Evolutionary conservation across 768 basidiomycete genomes (phyloP), one percentile per base, ranked within the genome.

Genomic region (Tulasnella sp.): DNA sequence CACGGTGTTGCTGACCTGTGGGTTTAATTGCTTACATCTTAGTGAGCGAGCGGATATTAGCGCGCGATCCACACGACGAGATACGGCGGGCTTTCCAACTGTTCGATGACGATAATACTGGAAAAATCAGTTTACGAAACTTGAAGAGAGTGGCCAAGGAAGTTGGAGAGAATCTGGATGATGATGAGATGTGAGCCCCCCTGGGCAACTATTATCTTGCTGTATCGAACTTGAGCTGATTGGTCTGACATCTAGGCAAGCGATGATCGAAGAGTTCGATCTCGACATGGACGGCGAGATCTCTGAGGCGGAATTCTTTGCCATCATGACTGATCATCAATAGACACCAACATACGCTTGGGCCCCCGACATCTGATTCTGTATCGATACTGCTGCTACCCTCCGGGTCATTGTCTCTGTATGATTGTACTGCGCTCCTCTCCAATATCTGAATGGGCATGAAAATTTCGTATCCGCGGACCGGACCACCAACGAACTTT

Each of bases 231-330:
- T n/a, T n/a, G n/a, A n/a, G n/a, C n/a, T n/a, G n/a, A n/a, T n/a
- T n/a, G n/a, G n/a, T n/a, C n/a, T 10, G 54, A 29, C 41, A 34
- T 58, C 17, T 66, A 97, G 95, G 65, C 93, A 97, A 83, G 96
- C 96, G 23, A 99, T 99, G 96, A 99, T 99, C 68, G 96, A 99
- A 67, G 96, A 99, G 73, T 99, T 99, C 69, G 96, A 99, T 72
- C 82, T 99, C 24, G 96, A 99, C 74, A 86, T 92, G 70, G 96
- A 99, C 65, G 93, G 94, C 27, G 95, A 95, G 75, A 98, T 98
- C 71, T 93, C 84, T 68, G 87, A 94, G 70, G 84, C 89, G 68
- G 96, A 99, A 72, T 98, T 99, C 75, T 83, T 94, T 66, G 86
- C 88, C 45, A 95, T 97, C 70, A 93, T 97, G 94, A 88, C 88